Percentiles rank a stretch among this genome's conserved stretches.
Conservation (phyloP, 106 monocot genomes). For the Apostasia shenzhenica region DNA sequence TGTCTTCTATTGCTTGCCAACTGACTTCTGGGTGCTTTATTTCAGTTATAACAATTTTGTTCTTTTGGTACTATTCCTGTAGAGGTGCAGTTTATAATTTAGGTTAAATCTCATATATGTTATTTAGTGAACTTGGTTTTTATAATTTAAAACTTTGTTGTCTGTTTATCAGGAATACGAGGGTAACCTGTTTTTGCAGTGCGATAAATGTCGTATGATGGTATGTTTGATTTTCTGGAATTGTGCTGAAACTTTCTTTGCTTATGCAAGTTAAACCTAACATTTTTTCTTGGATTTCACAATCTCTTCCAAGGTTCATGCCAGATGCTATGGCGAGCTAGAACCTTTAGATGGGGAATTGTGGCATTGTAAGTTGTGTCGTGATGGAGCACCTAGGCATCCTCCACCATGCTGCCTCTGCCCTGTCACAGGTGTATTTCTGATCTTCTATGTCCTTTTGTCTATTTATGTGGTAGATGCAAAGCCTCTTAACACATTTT, state of each 20-base stretch:
- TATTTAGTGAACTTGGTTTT: not conserved
- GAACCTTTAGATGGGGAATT: conserved; percentile 82
- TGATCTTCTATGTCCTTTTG: not conserved
- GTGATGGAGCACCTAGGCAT: conserved; percentile 60
- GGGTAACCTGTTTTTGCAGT: conserved; percentile 93
- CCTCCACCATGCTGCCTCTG: conserved; percentile 91
- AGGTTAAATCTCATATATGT: not conserved
- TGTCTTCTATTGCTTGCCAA: not conserved
- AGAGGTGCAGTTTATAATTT: not conserved
- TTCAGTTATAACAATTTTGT: not conserved
- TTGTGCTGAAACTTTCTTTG: conserved; percentile 3
- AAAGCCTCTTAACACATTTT: not conserved
- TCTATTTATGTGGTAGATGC: not conserved
- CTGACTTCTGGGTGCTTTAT: not conserved
- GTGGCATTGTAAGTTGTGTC: conserved; percentile 97
- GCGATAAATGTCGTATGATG: conserved; percentile 99
- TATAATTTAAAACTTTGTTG: conserved; percentile 2
- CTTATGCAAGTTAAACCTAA: not conserved
- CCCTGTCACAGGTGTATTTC: conserved; percentile 66
- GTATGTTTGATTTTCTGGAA: conserved; percentile 23
- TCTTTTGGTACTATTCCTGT: not conserved
- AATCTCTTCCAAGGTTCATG: conserved; percentile 79
- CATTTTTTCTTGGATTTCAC: not conserved
- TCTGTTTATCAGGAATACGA: conserved; percentile 72
- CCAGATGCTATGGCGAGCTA: conserved; percentile 94